Evolutionary conservation across 208 protist species (phyloP), one percentile per base, ranked within the genome.

Genomic region (Leishmania braziliensis): DNA sequence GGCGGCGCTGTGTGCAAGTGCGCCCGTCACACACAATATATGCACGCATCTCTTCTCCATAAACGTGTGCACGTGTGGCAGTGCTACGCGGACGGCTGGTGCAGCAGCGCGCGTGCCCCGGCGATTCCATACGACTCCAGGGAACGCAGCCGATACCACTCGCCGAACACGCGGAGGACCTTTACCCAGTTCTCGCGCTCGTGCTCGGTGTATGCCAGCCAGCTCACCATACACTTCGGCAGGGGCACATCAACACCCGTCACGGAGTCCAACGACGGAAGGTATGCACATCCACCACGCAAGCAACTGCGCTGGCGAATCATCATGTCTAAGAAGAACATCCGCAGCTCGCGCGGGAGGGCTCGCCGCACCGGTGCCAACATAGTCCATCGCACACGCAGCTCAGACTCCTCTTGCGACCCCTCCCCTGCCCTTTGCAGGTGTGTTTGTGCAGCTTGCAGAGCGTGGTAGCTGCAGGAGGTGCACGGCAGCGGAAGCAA

Each of bases 111-210:
- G 3, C 58, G 48, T 43, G 63, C 74, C 23, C 77, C 56, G 6
- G 79, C 51, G 26, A 71, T 39, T 6, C 66, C 58, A 16, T 77
- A 88, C 43, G 82, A 84, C 83, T 96, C 92, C 63, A 96, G 58
- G 60, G 88, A 84, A 26, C 89, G 82, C 66, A 96, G 84, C 8
- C 91, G 89, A 78, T 95, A 95, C 93, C 93, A 96, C 85, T 96
- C 91, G 65, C 86, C 90, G 86, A 95, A 96, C 65, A 83, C 88
- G 36, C 85, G 84, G 8, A 95, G 58, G 4, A 96, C 63, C 48
- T 88, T 87, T 51, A 84, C 86, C 62, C 94, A 82, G 20, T 84
- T 84, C 16, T 89, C 82, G 50, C 75, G 50, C 39, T 88, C 77
- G 8, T 87, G 71, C 23, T 85, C 73, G 54, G 90, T 68, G 39